A percentile compares a stretch with the other conserved stretches of the same genome.
phyloP scores from a whole-genome alignment of 2,329 filamentous ascomycete species.

The Colletotrichum sp. region DNA sequence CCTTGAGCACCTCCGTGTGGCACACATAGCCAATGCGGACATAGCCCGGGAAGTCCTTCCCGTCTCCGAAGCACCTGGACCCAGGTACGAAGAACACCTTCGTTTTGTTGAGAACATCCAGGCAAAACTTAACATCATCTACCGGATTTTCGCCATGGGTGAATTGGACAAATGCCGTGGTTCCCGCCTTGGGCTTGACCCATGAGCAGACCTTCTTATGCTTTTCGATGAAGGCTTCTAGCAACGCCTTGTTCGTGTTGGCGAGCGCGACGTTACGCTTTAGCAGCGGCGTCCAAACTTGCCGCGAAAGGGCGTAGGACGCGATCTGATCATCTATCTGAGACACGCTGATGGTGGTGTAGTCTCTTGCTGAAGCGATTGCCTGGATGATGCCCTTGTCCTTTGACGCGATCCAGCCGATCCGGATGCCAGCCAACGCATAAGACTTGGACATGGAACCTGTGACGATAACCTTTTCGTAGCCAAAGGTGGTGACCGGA shows the following conservation, averaged over 20 bases:
- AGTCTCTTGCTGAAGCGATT: conserved; percentile 72
- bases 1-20: conserved; percentile 70
- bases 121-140: conserved; percentile 76
- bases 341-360: conserved; percentile 88
- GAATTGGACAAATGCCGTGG: conserved; percentile 80
- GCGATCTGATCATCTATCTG: conserved; percentile 82
- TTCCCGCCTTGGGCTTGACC: conserved; percentile 79
- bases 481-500: conserved; percentile 74
- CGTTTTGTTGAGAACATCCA: conserved; percentile 68
- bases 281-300: conserved; percentile 45
- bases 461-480: conserved; percentile 73
- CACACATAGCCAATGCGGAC: conserved; percentile 80
- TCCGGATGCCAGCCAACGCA: conserved; percentile 78
- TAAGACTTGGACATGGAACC: conserved; percentile 89
- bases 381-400: conserved; percentile 64
- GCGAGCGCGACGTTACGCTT: conserved; percentile 70
- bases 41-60: conserved; percentile 72
- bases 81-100: conserved; percentile 80
- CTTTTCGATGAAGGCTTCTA: conserved; percentile 72
- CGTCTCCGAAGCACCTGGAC: conserved; percentile 72
- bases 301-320: conserved; percentile 69
- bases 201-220: conserved; percentile 70
- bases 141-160: conserved; percentile 64
- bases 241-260: conserved; percentile 67
- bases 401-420: conserved; percentile 82